These are phyloP conservation scores for Haematococcus sp. DNA, from an alignment of 139 green algal species.

Conservation along the genomic window DNA sequence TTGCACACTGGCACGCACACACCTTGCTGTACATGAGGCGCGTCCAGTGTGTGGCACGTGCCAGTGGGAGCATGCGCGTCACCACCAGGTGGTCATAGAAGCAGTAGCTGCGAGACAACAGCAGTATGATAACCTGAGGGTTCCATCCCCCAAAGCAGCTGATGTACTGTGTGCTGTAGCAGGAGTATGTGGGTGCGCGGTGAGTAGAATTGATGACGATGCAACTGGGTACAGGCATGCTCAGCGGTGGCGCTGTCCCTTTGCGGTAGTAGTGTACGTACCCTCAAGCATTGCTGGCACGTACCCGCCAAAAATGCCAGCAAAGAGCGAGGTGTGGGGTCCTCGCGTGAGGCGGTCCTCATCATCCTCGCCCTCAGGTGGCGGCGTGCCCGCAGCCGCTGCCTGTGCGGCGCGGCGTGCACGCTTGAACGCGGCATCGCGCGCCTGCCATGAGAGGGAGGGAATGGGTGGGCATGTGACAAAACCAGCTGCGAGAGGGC, in stretches of 20 bases:
- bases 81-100: slow-evolving; percentile 11
- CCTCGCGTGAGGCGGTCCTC: neutral
- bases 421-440: neutral
- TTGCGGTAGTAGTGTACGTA: neutral
- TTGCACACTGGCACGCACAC: too few relatives aligned
- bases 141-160: too few relatives aligned
- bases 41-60: neutral
- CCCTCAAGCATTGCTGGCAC: neutral
- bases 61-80: neutral
- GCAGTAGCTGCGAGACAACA: slow-evolving; percentile 2
- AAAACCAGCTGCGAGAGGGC: too few relatives aligned
- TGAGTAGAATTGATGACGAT: too few relatives aligned
- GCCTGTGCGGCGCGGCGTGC: neutral
- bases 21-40: too few relatives aligned
- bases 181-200: neutral
- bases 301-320: slow-evolving; percentile 23
- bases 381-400: neutral
- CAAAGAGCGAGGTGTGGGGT: slow-evolving; percentile 10
- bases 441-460: neutral
- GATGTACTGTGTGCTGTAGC: neutral
- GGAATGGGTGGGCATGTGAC: too few relatives aligned
- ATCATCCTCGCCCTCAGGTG: neutral
- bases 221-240: too few relatives aligned
- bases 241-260: too few relatives aligned
- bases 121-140: too few relatives aligned